These are phyloP conservation scores for Globisporangium iwayamae DNA, from an alignment of 352 stramenopile species.

Conservation along the genomic window DNA sequence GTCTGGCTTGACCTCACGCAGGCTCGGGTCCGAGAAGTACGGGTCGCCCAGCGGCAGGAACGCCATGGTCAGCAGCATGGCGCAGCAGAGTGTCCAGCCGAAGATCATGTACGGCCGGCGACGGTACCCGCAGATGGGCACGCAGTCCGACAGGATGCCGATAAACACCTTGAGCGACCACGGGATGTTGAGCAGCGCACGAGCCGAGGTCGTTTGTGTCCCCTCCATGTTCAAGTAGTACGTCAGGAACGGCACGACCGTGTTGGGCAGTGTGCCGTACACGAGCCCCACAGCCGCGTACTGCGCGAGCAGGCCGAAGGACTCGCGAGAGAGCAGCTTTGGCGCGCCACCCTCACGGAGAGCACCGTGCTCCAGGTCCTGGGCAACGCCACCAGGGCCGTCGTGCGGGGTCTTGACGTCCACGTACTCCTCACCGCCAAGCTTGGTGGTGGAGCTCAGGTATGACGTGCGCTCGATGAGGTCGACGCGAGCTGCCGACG, in stretches of 20 bases:
- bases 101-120: slow-evolving; percentile 55
- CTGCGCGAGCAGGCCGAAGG: slow-evolving; percentile 40
- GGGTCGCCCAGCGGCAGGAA: slow-evolving; percentile 30
- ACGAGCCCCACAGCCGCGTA: slow-evolving; percentile 45
- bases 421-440: neutral
- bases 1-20: slow-evolving; percentile 29
- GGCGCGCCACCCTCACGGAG: slow-evolving; percentile 34
- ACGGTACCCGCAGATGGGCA: slow-evolving; percentile 48
- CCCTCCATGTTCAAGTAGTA: slow-evolving; percentile 52
- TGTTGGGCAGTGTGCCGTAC: slow-evolving; percentile 36
- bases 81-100: slow-evolving; percentile 36
- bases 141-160: slow-evolving; percentile 45
- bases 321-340: slow-evolving; percentile 32
- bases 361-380: slow-evolving; percentile 32
- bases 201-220: slow-evolving; percentile 34
- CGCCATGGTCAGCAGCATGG: slow-evolving; percentile 42
- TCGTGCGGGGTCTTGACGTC: slow-evolving; percentile 5
- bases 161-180: slow-evolving; percentile 64
- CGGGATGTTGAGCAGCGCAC: slow-evolving; percentile 34
- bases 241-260: slow-evolving; percentile 41
- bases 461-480: slow-evolving; percentile 10
- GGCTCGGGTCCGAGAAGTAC: slow-evolving; percentile 33
- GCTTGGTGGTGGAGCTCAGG: slow-evolving; percentile 6
- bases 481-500: neutral
- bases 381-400: neutral